Base-by-base conservation (phyloP, 2,329 filamentous ascomycete genomes). In the Herpotrichia juniperi region DNA sequence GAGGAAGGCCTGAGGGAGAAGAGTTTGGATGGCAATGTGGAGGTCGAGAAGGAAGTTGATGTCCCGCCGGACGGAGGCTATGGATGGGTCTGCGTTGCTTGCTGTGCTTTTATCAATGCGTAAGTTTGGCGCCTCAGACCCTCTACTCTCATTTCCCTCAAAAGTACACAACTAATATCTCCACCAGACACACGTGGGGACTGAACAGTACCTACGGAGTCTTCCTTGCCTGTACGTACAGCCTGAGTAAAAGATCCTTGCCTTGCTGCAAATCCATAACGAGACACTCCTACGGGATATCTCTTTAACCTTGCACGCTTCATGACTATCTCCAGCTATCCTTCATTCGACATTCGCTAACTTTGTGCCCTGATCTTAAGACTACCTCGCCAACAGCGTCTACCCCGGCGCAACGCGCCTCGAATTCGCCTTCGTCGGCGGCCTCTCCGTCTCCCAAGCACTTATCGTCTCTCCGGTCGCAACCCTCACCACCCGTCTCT, bases 381-480 rank as follows among this genome's bases (percentile, higher is more conserved):
- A 69, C 55, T 94, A 93, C 76, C 82, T 93, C 50, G 76, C 80
- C 16, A 82, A 81, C 43, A 76, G 85, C 46, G 78, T 80, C 19
- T 91, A 89, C 57, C 81, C 84, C 0, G 84, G 82, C 12, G 83
- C 88, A 2, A 85, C 83, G 0, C 74, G 82, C 2, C 80, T 93
- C 1, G 81, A 86, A 5, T 93, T 87, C 71, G 90, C 90, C 34
- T 92, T 93, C 67, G 81, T 93, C n/a, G 90, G 90, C 24, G 87
- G 86, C 0, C 76, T 90, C 0, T 87, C 84, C 25, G 84, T 89
- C 37, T 85, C 84, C 1, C 80, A 75, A 73, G 87, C 87, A 1
- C 78, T 93, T 53, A 69, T 90, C 7, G 74, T 90, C 24, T 88
- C 89, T 0, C 90, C 90, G 0, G 28, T 91, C 1, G 86, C 84